Evolutionary conservation across 371 early-diverging fungal genomes (phyloP).

Genomic region (Syncephalis plumigaleata): DNA sequence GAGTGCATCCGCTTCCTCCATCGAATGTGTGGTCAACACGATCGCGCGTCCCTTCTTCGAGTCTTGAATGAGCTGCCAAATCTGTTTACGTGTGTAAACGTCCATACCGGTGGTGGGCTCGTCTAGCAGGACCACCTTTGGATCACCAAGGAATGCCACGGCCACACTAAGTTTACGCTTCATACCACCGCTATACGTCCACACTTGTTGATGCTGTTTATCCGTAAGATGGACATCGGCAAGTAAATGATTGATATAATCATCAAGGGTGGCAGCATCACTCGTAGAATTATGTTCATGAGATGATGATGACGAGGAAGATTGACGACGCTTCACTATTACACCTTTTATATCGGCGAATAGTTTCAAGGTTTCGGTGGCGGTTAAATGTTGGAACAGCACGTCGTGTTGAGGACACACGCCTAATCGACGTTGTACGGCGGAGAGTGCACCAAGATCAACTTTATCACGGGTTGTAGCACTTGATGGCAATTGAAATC

Average conservation of each 20-base stretch:
- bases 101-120: conserved; percentile 56
- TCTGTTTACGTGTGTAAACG: conserved; percentile 37
- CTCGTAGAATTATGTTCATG: no score
- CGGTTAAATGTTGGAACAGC: conserved; percentile 34
- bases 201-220: conserved; percentile 25
- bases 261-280: conserved; percentile 7
- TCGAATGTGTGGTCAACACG: conserved; percentile 44
- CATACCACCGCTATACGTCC: conserved; percentile 46
- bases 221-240: conserved; percentile 24
- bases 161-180: conserved; percentile 51
- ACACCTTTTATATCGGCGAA: conserved; percentile 46
- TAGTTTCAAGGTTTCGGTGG: conserved; percentile 32
- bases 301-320: neutral
- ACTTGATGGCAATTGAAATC: conserved; percentile 11
- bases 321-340: conserved; percentile 6
- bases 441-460: conserved; percentile 11
- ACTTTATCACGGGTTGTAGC: conserved; percentile 1
- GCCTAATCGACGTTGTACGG: conserved; percentile 16
- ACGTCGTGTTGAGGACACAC: conserved; percentile 33
- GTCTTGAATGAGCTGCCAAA: conserved; percentile 48
- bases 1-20: conserved; percentile 56
- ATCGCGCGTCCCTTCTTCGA: conserved; percentile 36
- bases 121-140: conserved; percentile 49
- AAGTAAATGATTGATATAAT: conserved; percentile 27
- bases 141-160: conserved; percentile 51